Conservation (phyloP, 208 protist species). For the Porcisia hertigi region DNA sequence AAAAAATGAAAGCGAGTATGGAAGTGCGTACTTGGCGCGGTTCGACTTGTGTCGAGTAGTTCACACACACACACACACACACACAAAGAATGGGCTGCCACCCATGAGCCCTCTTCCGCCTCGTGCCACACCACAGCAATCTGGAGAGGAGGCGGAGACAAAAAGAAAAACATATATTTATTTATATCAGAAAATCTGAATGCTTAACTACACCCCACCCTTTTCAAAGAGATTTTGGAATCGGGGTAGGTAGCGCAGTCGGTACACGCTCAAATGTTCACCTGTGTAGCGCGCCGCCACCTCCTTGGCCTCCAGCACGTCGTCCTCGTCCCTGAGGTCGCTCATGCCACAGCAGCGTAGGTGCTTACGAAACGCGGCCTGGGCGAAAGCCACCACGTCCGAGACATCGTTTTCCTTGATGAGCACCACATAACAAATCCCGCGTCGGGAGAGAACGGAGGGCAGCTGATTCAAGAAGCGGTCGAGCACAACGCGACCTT, state of each 20-base stretch:
- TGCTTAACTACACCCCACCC: no score
- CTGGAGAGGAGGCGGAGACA: neutral
- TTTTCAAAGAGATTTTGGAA: neutral
- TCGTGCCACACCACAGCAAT: neutral
- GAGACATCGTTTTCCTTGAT: constrained; percentile 81
- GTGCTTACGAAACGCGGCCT: constrained; percentile 40
- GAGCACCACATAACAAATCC: constrained; percentile 74
- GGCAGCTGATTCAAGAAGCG: constrained; percentile 75
- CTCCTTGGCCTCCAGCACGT: constrained; percentile 32
- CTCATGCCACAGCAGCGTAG: constrained; percentile 16
- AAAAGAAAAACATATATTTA: neutral
- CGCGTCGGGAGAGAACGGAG: constrained; percentile 33
- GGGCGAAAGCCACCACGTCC: constrained; percentile 50
- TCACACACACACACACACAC: neutral
- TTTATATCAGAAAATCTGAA: neutral
- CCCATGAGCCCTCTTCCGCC: neutral
- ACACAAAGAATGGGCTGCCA: neutral
- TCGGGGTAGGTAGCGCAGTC: constrained; percentile 27
- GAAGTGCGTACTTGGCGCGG: neutral
- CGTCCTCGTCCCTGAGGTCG: constrained; percentile 3
- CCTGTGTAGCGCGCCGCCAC: constrained; percentile 83
- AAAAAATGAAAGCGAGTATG: neutral
- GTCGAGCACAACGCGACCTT: constrained; percentile 82
- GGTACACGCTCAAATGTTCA: constrained; percentile 75
- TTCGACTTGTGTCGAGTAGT: neutral